Percentiles rank a stretch among this genome's conserved stretches.
phyloP scores from a whole-genome alignment of 1,284 basidiomycete genomes.

The Porogramme epimiltina region DNA sequence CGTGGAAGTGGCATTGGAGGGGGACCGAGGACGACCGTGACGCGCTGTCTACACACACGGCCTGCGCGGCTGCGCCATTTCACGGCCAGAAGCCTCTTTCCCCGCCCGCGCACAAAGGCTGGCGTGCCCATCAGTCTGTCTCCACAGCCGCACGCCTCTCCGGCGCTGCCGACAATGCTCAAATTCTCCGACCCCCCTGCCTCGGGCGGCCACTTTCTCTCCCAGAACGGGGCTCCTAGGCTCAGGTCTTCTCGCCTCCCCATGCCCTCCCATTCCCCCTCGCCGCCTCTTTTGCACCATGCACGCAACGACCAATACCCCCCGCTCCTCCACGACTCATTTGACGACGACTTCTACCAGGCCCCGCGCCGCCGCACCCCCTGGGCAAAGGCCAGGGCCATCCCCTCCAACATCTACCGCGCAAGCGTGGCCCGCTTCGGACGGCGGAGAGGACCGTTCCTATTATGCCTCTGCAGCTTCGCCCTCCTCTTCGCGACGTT shows the following conservation, averaged over 20 bases:
- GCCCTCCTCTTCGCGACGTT: slow-evolving; percentile 54
- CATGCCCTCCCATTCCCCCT: slow-evolving; percentile 4
- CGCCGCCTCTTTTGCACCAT: background rate
- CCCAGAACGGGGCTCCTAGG: slow-evolving; percentile 6
- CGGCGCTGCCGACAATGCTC: slow-evolving; percentile 9
- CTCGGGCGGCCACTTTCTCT: background rate
- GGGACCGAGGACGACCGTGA: too few species aligned
- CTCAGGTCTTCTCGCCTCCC: slow-evolving; percentile 10
- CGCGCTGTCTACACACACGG: too few species aligned
- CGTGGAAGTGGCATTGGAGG: too few species aligned
- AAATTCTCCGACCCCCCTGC: slow-evolving; percentile 4
- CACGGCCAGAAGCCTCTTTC: too few species aligned
- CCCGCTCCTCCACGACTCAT: slow-evolving; percentile 56
- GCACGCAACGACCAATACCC: slow-evolving; percentile 16
- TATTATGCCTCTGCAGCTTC: slow-evolving; percentile 51
- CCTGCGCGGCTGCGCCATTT: too few species aligned
- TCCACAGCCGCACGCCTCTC: background rate
- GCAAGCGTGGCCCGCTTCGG: slow-evolving; percentile 60
- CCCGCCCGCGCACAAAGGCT: too few species aligned
- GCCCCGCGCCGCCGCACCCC: slow-evolving; percentile 9
- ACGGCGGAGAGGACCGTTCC: slow-evolving; percentile 52
- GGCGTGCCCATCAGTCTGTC: background rate
- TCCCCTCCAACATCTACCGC: slow-evolving; percentile 59
- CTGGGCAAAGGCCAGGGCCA: slow-evolving; percentile 42
- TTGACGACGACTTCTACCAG: slow-evolving; percentile 41